Evolutionary conservation across 768 basidiomycete genomes (phyloP).

Genomic region (Polyporus arcularius): DNA sequence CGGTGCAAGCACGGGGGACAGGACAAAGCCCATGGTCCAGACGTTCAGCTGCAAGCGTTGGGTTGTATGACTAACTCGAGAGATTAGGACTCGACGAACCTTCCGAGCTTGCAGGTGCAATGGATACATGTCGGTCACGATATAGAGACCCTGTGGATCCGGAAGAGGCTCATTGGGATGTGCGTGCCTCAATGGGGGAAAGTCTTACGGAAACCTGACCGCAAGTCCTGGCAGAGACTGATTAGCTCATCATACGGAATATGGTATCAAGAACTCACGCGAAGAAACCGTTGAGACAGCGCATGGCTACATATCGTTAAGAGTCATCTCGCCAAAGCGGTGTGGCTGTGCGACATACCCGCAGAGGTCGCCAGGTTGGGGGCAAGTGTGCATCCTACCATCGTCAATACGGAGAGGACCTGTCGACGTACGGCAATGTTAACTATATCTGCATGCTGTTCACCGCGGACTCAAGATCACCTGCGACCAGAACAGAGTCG

Average conservation of each 20-base stretch:
- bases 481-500: conserved; percentile 70
- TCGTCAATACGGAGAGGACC: conserved; percentile 51
- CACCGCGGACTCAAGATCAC: conserved; percentile 21
- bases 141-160: conserved; percentile 11
- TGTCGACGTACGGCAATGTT: no score
- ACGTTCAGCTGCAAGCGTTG: conserved; percentile 51
- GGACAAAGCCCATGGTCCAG: conserved; percentile 73
- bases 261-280: conserved; percentile 37
- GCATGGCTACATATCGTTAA: conserved; percentile 41
- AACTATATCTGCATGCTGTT: conserved; percentile 35
- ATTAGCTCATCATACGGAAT: conserved; percentile 38
- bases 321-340: no score
- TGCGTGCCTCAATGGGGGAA: background rate
- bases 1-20: conserved; percentile 63
- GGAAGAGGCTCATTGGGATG: background rate
- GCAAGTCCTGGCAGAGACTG: conserved; percentile 53
- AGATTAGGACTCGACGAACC: conserved; percentile 1
- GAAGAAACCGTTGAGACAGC: conserved; percentile 58
- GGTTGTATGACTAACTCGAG: background rate
- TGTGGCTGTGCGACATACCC: conserved; percentile 31
- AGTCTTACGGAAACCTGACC: background rate
- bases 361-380: conserved; percentile 56
- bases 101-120: conserved; percentile 18
- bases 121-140: conserved; percentile 17
- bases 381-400: conserved; percentile 56